Evolutionary conservation across 371 early-diverging fungal species (phyloP), one percentile per base, ranked within the genome.

Genomic region (Amoeboaphelidium protococcarum): DNA sequence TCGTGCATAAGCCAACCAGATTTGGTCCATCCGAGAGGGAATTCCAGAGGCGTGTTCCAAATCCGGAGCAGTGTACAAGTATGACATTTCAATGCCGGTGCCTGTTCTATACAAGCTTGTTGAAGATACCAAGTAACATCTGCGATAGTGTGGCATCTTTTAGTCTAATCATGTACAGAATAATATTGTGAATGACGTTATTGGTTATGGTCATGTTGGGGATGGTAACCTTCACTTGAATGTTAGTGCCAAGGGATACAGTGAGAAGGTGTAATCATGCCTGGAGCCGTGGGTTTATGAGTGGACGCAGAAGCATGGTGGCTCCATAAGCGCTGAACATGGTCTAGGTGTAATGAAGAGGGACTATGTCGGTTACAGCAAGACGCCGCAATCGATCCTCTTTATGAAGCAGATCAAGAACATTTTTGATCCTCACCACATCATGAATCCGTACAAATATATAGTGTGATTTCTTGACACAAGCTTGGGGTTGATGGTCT

Each of bases 251-350:
- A 62, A 62, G 23, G 53, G 58, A 25, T 74, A 71, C 44, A 63
- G 69, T 44, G 53, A 57, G 23, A 58, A 68, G 16, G 65, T 79
- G 0, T 68, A 73, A 22, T 54, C 62, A 23, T 54, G 76, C 31
- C 76, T 92, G 40, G 96, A 95, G 61, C 89, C 90, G n/a, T 86
- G 63, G 51, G 65, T 95, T 10, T 94, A 84, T 54, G 85, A 95
- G 60, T 80, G 78, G 78, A 76, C 76, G 53, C 60, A 31, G 12
- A 23, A 10, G 25, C 25, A 20, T 31, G 19, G 26, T 2, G 57
- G 68, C 22, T 72, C 73, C 1, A 68, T 78, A 26, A 69, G 77
- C 27, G 83, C 76, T 12, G 76, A 74, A 49, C 76, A 74, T 57
- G 77, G 73, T 20, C 60, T 86, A 25, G 84, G 84, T 25, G 55